Conservation (phyloP, 106 monocot genomes). For the Agapanthus africanus region DNA sequence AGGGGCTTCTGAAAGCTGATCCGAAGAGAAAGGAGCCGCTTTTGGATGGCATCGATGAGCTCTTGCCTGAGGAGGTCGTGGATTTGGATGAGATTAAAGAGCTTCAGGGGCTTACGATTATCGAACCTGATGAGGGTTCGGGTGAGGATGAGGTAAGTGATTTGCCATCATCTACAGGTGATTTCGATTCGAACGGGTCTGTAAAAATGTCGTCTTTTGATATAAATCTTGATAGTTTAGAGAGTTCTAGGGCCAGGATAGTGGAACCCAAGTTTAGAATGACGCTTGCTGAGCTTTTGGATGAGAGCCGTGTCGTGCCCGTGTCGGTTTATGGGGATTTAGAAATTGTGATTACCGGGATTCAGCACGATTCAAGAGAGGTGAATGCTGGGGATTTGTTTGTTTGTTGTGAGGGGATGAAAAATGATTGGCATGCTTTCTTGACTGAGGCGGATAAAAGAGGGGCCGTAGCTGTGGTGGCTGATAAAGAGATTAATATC, state of each 20-base stretch:
- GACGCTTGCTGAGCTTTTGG: constrained; percentile 82
- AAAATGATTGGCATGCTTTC: constrained; percentile 32
- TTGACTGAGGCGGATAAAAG: constrained; percentile 87
- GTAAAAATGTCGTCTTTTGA: constrained; percentile 26
- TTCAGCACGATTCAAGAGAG: constrained; percentile 79
- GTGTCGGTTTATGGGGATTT: constrained; percentile 73
- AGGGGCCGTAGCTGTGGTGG: constrained; percentile 83
- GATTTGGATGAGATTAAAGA: constrained; percentile 80
- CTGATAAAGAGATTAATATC: constrained; percentile 70
- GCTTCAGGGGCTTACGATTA: constrained; percentile 43
- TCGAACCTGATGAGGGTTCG: constrained; percentile 30
- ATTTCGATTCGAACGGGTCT: background rate
- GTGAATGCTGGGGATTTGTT: constrained; percentile 74
- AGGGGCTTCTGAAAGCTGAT: constrained; percentile 52
- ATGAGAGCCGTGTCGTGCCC: constrained; percentile 80
- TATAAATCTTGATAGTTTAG: constrained; percentile 51
- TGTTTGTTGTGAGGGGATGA: constrained; percentile 40
- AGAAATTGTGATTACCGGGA: constrained; percentile 56
- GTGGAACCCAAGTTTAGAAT: constrained; percentile 63
- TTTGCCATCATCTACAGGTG: background rate
- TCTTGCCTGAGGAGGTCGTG: constrained; percentile 60
- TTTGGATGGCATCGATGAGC: constrained; percentile 37
- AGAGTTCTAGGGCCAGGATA: constrained; percentile 31
- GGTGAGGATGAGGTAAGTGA: constrained; percentile 8
- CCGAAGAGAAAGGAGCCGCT: constrained; percentile 19